Evolutionary conservation across 305 asterid genomes (phyloP), one percentile per base, ranked within the genome.

Genomic region (Fraxinus platypoda): DNA sequence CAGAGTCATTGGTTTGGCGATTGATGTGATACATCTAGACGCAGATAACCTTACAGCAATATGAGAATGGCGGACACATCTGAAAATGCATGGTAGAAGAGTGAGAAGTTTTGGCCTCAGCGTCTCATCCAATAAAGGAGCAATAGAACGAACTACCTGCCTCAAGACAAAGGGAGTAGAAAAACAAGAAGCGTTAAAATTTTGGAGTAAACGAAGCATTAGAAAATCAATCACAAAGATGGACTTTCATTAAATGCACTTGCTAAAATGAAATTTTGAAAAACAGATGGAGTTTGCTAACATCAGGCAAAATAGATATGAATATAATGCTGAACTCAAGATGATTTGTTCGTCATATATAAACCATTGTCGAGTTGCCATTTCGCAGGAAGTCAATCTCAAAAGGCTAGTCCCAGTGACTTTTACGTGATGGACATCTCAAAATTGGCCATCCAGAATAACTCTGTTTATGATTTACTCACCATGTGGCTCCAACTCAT

Each of bases 81-180:
- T 91, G 85, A 97, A 97, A 76, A 97, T 92, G 82, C 98, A 97
- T 31, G 98, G 98, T 81, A 94, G 90, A 81, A 97, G 98, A 54
- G 94, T 87, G 79, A 94, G 97, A 77, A 97, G 89, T 80, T 90
- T 92, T 71, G 90, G 91, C 86, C 97, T 89, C 87, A 97, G 92
- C 28, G 90, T 52, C 74, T 78, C 88, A 26, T 92, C 97, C 90
- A 94, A 84, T 81, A 90, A 84, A 76, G 98, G 98, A 82, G 98
- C 91, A 85, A 97, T 84, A 76, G 99, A 97, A 79, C 98, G 97
- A 84, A 94, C 97, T 73, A 97, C 92, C 99, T 97, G 91, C 84
- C 88, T 88, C 78, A 46, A 78, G 33, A 73, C 71, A 49, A 77
- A 75, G 28, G 68, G 54, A 66, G 81, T 74, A 79, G 78, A 30